Evolutionary conservation across 352 stramenopile species (phyloP).

Genomic region (Phytopythium kandeliae): DNA sequence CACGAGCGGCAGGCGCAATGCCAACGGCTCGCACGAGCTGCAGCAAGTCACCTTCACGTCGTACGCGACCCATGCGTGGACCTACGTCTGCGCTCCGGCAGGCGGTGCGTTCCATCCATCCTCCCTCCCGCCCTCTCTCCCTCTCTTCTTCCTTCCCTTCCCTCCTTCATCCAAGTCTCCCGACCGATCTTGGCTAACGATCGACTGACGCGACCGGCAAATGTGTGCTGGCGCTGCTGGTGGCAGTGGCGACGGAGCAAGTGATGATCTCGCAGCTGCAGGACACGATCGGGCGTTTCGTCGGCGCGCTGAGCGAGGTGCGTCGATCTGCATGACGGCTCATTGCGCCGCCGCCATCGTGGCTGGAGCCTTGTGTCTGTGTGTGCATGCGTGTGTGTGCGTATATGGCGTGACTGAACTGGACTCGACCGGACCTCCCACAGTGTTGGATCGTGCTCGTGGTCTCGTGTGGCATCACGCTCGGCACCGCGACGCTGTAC

Average conservation of each 20-base stretch:
- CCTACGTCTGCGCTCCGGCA: slow-evolving; percentile 58
- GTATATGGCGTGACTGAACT: too few species aligned
- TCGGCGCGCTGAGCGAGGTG: slow-evolving; percentile 72
- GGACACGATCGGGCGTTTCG: slow-evolving; percentile 65
- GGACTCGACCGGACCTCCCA: not conserved
- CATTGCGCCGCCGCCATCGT: too few species aligned
- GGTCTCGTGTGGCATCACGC: slow-evolving; percentile 48
- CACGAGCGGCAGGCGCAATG: slow-evolving; percentile 12
- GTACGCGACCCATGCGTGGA: slow-evolving; percentile 61
- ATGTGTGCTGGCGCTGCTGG: too few species aligned
- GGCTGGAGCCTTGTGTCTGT: too few species aligned
- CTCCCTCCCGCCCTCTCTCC: not conserved
- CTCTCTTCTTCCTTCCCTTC: not conserved
- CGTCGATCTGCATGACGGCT: not conserved
- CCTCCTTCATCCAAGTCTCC: too few species aligned
- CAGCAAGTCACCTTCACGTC: slow-evolving; percentile 50
- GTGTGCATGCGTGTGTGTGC: too few species aligned
- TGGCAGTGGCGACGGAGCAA: slow-evolving; percentile 43
- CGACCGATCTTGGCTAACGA: too few species aligned
- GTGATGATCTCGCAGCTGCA: slow-evolving; percentile 68
- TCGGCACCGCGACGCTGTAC: slow-evolving; percentile 55
- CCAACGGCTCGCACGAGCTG: slow-evolving; percentile 27
- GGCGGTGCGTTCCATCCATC: slow-evolving; percentile 23
- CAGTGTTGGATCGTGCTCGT: slow-evolving; percentile 69
- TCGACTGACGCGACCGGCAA: not conserved